Conservation (phyloP, 306 rosid species). For the Pyrus bretschneideri region DNA sequence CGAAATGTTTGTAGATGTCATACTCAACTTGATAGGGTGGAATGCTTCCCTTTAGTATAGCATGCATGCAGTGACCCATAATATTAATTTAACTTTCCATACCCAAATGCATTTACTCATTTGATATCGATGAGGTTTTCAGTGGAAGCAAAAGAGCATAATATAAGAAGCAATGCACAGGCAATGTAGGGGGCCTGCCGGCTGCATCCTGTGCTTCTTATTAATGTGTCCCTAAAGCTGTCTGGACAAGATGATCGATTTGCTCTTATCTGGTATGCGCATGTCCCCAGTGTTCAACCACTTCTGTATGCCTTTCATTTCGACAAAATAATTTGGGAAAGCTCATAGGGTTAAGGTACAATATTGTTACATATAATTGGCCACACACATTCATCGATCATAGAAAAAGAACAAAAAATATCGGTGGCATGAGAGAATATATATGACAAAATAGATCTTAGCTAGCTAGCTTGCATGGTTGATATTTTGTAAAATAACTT, state of each 20-base stretch:
- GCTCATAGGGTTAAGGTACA: background rate
- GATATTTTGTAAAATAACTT: too few relatives aligned
- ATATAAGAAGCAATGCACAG: background rate
- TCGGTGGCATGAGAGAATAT: too few relatives aligned
- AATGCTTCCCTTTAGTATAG: conserved; percentile 57
- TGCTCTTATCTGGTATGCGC: background rate
- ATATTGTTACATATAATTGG: background rate
- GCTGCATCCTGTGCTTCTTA: background rate
- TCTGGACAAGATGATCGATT: background rate
- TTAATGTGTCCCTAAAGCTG: background rate
- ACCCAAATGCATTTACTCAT: background rate
- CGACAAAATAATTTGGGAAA: background rate
- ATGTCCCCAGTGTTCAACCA: background rate
- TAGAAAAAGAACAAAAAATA: background rate
- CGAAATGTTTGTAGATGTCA: conserved; percentile 2
- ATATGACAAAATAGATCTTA: too few relatives aligned
- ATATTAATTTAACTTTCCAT: background rate
- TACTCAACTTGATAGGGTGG: conserved; percentile 32
- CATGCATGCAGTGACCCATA: conserved; percentile 13
- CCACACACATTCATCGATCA: background rate
- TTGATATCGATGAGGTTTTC: background rate
- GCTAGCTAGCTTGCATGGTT: too few relatives aligned
- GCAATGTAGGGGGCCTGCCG: background rate
- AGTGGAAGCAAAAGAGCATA: background rate
- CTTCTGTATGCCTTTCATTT: background rate